phyloP scores from a whole-genome alignment of 306 rosid species.

The Cucumis sativus region Cucumber_9930_V3 NC_026655.2:29603001-29603500 shows the following conservation, averaged over 20 bases:
- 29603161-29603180: no score
- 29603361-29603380: background rate
- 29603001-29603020: no score
- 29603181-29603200: no score
- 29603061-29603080: no score
- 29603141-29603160: no score
- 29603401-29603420: conserved; percentile 50
- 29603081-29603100: no score
- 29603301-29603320: background rate
- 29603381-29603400: background rate
- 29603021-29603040: no score
- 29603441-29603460: conserved; percentile 95
- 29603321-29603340: background rate
- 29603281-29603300: background rate
- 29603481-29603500: conserved; percentile 86
- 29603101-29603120: no score
- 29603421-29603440: conserved; percentile 84
- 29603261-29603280: background rate
- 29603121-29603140: no score
- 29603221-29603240: no score
- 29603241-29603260: background rate
- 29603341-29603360: background rate
- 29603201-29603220: no score
- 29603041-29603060: no score
- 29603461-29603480: conserved; percentile 91